phyloP scores from a whole-genome alignment of 2,329 filamentous ascomycete species.

The Fusarium hostae region DNA sequence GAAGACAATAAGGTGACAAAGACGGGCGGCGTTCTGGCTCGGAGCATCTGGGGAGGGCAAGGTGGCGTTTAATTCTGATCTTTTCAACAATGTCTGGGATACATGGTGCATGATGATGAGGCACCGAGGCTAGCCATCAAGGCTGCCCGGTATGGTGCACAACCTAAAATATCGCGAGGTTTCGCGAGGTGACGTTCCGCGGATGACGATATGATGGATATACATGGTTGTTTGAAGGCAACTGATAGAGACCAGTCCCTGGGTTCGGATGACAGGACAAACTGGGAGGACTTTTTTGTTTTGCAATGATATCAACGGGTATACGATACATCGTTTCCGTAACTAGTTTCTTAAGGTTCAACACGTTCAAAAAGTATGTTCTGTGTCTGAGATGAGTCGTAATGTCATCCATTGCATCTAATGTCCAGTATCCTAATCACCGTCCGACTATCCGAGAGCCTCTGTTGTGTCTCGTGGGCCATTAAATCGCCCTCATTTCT shows the following conservation, averaged over 20 bases:
- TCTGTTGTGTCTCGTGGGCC: neutral
- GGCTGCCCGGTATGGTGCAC: conserved; percentile 28
- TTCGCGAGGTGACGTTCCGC: conserved; percentile 14
- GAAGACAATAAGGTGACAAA: conserved; percentile 27
- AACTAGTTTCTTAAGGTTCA: conserved; percentile 34
- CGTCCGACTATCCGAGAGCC: neutral
- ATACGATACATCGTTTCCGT: conserved; percentile 42
- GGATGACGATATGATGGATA: conserved; percentile 31
- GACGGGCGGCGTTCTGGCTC: conserved; percentile 41
- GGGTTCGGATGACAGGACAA: conserved; percentile 16
- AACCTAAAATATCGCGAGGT: conserved; percentile 29
- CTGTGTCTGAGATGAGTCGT: neutral
- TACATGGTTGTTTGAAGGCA: conserved; percentile 24
- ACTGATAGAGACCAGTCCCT: conserved; percentile 35
- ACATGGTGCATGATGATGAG: conserved; percentile 30
- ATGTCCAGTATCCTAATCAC: neutral
- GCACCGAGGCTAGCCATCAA: conserved; percentile 31
- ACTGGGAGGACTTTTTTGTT: conserved; percentile 30
- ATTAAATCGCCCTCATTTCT: neutral
- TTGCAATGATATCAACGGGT: conserved; percentile 46
- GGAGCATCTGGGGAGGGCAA: conserved; percentile 29
- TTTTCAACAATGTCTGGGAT: conserved; percentile 35
- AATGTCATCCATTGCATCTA: neutral
- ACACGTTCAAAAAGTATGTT: conserved; percentile 13
- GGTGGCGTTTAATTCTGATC: conserved; percentile 41